Evolutionary conservation across 2,329 filamentous ascomycete genomes (phyloP).

Genomic region (Aspergillus versicolor): DNA sequence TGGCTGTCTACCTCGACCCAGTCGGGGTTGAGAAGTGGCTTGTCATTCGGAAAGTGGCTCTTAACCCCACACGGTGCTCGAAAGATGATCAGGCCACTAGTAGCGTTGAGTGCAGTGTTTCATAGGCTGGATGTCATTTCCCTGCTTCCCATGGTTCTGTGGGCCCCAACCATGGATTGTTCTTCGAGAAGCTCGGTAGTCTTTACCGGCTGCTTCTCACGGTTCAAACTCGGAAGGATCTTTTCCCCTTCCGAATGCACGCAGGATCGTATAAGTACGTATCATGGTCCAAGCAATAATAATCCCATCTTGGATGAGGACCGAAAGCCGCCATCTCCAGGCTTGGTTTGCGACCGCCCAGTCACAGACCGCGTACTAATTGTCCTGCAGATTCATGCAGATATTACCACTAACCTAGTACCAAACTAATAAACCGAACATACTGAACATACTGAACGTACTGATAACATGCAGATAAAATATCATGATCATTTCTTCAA

Average conservation of each 20-base stretch:
- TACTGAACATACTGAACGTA: no score
- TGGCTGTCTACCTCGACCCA: background rate
- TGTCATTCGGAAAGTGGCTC: background rate
- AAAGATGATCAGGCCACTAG: slow-evolving; percentile 1
- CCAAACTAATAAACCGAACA: no score
- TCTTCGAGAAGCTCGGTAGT: background rate
- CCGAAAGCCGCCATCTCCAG: no score
- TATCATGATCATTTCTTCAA: no score
- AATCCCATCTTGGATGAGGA: background rate
- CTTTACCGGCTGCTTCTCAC: background rate
- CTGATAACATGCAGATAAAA: no score
- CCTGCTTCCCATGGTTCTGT: background rate
- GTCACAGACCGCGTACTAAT: no score
- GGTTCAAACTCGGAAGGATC: background rate
- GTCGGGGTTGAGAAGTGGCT: background rate
- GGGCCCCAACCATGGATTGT: background rate
- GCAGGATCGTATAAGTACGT: background rate
- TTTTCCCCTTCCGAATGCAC: background rate
- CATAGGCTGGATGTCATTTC: slow-evolving; percentile 4
- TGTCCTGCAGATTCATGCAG: no score
- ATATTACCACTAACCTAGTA: no score
- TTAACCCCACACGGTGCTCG: background rate
- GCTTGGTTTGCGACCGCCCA: no score
- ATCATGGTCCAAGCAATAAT: background rate
- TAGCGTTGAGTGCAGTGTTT: background rate